Evolutionary conservation across 495 filamentous ascomycete species (phyloP), one percentile per base, ranked within the genome.

Genomic region (Chaetomidium leptoderma): DNA sequence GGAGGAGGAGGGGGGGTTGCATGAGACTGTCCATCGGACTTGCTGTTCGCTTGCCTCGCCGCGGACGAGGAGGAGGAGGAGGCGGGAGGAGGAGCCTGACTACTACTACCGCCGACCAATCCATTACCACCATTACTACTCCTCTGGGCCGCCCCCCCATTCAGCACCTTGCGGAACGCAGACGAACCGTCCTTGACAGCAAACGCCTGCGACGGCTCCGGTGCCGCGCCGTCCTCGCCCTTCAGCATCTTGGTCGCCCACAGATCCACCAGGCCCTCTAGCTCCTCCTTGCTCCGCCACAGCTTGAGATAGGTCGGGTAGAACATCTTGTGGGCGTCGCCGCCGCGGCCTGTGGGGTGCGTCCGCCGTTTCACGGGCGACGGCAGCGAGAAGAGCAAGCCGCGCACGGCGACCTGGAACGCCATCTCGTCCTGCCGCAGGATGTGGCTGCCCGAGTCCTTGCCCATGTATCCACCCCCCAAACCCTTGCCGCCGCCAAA

Each of bases 381-480:
- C 16, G 93, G 93, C 21, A 99, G 79, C 13, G 83, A 84, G 65
- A 95, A 90, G 1, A 95, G 70, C 33, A 96, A 66, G 2, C 95
- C 91, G 7, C 91, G 84, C 3, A 92, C 86, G 24, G 89, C 90
- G 46, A 90, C 81, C 55, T 97, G 91, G 62, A 96, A 97, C 33
- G 85, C 83, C 53, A 97, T 89, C 63, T 99, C 93, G 48, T 96
- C 90, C 69, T 96, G 91, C 24, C 92, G 85, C 2, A 97, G 70
- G 32, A 80, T 74, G 59, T 96, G 92, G 17, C 84, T 78, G 6
- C 83, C 82, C 8, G 82, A 72, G 63, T 81, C 76, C 55, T 71
- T 72, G 42, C 77, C 70, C 26, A 70, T 61, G 48, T 78, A 77
- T 13, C 77, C 73, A 14, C 78, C 74, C 2, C 69, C 77, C 72